phyloP scores from a whole-genome alignment of 2,329 filamentous ascomycete genomes.

The Penicillium sp. region DNA sequence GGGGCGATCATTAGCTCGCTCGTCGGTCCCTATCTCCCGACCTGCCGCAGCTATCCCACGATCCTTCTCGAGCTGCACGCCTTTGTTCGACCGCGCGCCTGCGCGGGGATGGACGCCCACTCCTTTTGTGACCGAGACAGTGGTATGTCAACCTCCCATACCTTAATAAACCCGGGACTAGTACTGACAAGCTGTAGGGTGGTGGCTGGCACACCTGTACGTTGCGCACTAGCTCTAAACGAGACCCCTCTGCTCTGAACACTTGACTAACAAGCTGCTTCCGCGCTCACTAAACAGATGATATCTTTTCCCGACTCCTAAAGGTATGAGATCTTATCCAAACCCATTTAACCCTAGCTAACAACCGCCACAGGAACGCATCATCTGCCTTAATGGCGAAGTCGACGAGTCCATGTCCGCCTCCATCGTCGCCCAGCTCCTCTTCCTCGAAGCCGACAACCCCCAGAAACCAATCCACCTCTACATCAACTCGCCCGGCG shows the following conservation, averaged over 20 bases:
- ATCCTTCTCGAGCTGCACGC: conserved; percentile 31
- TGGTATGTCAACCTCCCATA: conserved; percentile 44
- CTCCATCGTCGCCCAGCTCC: conserved; percentile 90
- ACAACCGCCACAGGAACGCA: conserved; percentile 67
- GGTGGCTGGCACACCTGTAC: conserved; percentile 76
- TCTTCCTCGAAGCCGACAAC: conserved; percentile 96
- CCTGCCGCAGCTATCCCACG: conserved; percentile 13
- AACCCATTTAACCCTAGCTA: conserved; percentile 8
- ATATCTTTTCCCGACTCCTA: conserved; percentile 77
- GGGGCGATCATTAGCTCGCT: conserved; percentile 16
- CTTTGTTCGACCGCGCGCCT: conserved; percentile 29
- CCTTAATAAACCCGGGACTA: background rate
- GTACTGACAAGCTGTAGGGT: conserved; percentile 49
- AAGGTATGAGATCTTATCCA: conserved; percentile 54
- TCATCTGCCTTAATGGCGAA: conserved; percentile 87
- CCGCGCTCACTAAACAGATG: conserved; percentile 52
- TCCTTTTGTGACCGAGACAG: conserved; percentile 55
- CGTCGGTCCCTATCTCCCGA: conserved; percentile 4
- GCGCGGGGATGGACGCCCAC: conserved; percentile 51
- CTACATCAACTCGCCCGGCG: conserved; percentile 96
- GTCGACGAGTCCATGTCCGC: conserved; percentile 89
- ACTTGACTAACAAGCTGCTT: conserved; percentile 9
- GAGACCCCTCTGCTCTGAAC: conserved; percentile 19
- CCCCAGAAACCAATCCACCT: conserved; percentile 93
- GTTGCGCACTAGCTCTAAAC: conserved; percentile 32